Base-by-base conservation (phyloP, 139 green algal species). In the Pseudopediastrum boryanum region DNA sequence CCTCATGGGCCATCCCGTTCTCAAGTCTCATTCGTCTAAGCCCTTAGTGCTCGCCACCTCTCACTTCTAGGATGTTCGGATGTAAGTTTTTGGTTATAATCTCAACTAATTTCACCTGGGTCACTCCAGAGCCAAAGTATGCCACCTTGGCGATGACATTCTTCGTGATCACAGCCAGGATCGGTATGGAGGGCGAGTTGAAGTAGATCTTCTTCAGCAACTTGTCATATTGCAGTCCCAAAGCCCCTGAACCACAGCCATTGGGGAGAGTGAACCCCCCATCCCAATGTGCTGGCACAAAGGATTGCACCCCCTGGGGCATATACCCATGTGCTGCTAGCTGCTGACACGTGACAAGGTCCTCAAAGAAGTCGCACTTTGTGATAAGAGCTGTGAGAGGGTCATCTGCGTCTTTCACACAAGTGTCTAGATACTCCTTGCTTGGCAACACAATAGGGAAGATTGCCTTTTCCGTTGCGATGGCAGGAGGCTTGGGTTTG, bases 121-220 rank as follows among this genome's bases (percentile, higher is more conserved):
- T 65, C 10, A 64, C 36, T 29, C 74, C 74, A 10, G 74, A 74
- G 29, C 74, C 74, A 74, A 81, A 81, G 62, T 81, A 81, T 62
- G 50, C 64, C 10, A 81, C 74, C 46, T 23, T 74, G 29, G 74
- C 72, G 25, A 67, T 23, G 19, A 72, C 9, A 12, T 81, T 46
- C 61, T 81, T 81, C 8, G 61, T 39, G 27, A 81, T 81, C 9
- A 81, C 74, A 29, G 74, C 74, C 62, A 81, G 35, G 36, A 81
- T 74, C 7, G 74, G 74, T 0, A 81, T 39, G 46, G 72, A 63
- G 0, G 74, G 74, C 25, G 44, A 67, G 74, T 81, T 81, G 35
- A 81, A 81, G 13, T 64, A 36, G 44, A 81, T 66, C 33, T 64
- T 71, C n/a, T 38, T 38, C 8, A 64, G 54, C 8, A 74, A 31